phyloP scores from a whole-genome alignment of 306 rosid genomes.

The Rubus parviflorus region DNA sequence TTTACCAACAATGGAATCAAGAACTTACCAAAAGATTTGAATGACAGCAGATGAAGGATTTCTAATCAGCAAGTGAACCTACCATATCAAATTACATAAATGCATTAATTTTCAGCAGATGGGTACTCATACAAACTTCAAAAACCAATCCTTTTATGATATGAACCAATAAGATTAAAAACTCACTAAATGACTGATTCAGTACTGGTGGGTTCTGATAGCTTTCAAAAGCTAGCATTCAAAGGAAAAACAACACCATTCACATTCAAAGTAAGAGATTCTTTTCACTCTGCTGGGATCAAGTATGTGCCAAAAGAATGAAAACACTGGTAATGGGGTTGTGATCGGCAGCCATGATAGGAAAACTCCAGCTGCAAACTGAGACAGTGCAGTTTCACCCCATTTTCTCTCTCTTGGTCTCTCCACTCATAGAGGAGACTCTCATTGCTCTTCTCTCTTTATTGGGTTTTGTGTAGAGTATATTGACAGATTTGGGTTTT shows the following conservation, averaged over 20 bases:
- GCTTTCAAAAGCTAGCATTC: neutral
- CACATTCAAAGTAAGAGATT: constrained; percentile 26
- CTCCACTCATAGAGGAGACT: constrained; percentile 14
- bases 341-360: constrained; percentile 35
- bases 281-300: constrained; percentile 32
- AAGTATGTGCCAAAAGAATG: constrained; percentile 29
- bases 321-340: constrained; percentile 38
- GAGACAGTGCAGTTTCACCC: constrained; percentile 19
- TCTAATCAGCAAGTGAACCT: constrained; percentile 32
- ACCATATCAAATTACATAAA: constrained; percentile 31
- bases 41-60: constrained; percentile 12
- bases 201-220: neutral
- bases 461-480: constrained; percentile 37
- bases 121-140: constrained; percentile 5
- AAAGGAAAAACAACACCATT: constrained; percentile 23
- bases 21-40: constrained; percentile 21
- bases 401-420: constrained; percentile 16
- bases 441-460: constrained; percentile 25
- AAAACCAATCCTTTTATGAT: constrained; percentile 15
- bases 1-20: constrained; percentile 25
- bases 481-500: constrained; percentile 35
- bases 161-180: constrained; percentile 29
- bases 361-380: constrained; percentile 38
- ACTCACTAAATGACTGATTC: constrained; percentile 31
- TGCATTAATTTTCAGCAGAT: constrained; percentile 27